phyloP scores from a whole-genome alignment of 768 basidiomycete genomes.

The Tylopilus balloui region DNA sequence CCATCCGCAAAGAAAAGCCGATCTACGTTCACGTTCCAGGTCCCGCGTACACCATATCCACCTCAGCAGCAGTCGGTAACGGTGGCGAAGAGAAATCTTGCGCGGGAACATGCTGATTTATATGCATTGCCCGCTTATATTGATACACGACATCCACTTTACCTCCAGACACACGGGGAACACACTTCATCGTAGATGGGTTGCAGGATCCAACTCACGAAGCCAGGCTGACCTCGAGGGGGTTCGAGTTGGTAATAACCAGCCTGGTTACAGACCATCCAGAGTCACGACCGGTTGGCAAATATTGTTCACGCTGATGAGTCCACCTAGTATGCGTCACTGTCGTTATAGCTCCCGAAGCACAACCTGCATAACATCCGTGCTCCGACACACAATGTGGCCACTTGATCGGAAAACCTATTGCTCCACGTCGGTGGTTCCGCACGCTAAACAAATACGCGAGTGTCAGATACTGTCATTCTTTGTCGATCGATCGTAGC shows the following conservation, averaged over 20 bases:
- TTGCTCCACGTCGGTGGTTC: constrained; percentile 14
- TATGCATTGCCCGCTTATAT: constrained; percentile 37
- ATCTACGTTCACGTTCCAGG: constrained; percentile 55
- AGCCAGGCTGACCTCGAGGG: constrained; percentile 32
- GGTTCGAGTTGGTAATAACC: constrained; percentile 46
- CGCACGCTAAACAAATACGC: constrained; percentile 45
- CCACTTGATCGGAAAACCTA: background rate
- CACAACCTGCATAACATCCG: constrained; percentile 31
- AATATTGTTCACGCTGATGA: constrained; percentile 49
- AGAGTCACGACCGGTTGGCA: constrained; percentile 64
- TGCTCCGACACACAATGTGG: background rate
- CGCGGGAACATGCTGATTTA: constrained; percentile 65
- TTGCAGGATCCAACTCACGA: constrained; percentile 33
- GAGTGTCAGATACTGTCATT: background rate
- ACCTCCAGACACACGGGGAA: background rate
- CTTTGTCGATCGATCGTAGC: background rate
- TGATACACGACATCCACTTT: background rate
- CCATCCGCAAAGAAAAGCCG: constrained; percentile 70
- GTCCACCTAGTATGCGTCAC: constrained; percentile 47
- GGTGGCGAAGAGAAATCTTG: constrained; percentile 48
- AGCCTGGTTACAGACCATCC: constrained; percentile 73
- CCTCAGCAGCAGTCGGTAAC: constrained; percentile 38
- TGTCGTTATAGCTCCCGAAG: constrained; percentile 40
- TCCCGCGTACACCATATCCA: constrained; percentile 53
- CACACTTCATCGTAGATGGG: constrained; percentile 29